A percentile compares a stretch with the other conserved stretches of the same genome.
Evolutionary conservation across 805 yeast species (phyloP).

Genomic region (Ogataea nitratoaversa): DNA sequence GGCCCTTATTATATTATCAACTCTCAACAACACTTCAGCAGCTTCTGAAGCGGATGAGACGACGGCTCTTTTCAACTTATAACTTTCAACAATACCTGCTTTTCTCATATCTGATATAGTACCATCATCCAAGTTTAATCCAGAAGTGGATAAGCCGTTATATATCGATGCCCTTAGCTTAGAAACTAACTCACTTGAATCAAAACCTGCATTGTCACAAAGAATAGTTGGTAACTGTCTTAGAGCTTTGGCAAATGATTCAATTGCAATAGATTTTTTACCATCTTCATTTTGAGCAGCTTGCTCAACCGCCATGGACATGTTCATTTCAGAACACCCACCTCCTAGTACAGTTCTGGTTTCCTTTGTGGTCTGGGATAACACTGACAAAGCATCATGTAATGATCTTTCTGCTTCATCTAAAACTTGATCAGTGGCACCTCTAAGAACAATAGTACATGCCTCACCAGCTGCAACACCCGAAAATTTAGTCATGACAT

Average conservation of each 20-base stretch:
- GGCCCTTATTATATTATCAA: conserved; percentile 94
- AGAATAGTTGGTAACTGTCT: conserved; percentile 93
- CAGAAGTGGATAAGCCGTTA: conserved; percentile 87
- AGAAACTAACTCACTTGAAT: conserved; percentile 86
- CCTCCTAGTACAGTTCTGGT: conserved; percentile 93
- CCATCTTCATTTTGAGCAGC: conserved; percentile 90
- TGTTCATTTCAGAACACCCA: conserved; percentile 86
- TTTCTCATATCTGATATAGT: conserved; percentile 91
- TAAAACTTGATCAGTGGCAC: conserved; percentile 97
- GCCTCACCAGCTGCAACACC: conserved; percentile 96
- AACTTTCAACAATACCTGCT: conserved; percentile 88
- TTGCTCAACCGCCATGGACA: conserved; percentile 95
- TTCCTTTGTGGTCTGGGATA: conserved; percentile 90
- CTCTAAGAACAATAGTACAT: conserved; percentile 91
- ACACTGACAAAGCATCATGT: conserved; percentile 93
- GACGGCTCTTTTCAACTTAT: conserved; percentile 87
- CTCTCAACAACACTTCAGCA: conserved; percentile 91
- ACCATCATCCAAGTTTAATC: conserved; percentile 84
- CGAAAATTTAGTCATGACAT: conserved; percentile 82
- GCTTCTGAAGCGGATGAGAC: conserved; percentile 97
- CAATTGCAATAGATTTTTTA: conserved; percentile 90
- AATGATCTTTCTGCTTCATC: conserved; percentile 97
- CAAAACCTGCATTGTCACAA: conserved; percentile 97
- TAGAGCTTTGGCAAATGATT: conserved; percentile 88
- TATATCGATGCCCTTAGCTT: conserved; percentile 87